phyloP scores from a whole-genome alignment of 768 basidiomycete species.

The Crassisporium funariophilum region DNA sequence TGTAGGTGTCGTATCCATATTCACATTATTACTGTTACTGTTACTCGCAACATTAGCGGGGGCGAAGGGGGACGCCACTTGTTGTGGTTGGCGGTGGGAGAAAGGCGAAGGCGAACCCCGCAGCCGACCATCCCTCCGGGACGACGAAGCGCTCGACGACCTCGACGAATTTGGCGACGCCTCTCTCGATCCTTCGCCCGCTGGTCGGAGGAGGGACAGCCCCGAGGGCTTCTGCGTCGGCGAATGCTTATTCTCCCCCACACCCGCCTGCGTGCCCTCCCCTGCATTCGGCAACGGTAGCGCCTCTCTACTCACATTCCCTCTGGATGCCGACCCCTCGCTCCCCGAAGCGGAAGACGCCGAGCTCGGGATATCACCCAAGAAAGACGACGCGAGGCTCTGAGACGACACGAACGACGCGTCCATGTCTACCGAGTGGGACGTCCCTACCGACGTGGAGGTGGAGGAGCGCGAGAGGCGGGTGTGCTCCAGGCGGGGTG shows the following conservation, averaged over 20 bases:
- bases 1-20: slow-evolving; percentile 27
- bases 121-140: neutral
- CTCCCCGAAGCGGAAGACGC: slow-evolving; percentile 10
- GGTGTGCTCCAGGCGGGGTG: no score
- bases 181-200: slow-evolving; percentile 5
- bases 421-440: no score
- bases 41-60: neutral
- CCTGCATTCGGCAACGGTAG: no score
- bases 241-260: no score
- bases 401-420: slow-evolving; percentile 7
- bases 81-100: neutral
- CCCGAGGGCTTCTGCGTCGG: slow-evolving; percentile 35
- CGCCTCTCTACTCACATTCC: no score
- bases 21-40: no score
- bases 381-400: slow-evolving; percentile 21
- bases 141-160: slow-evolving; percentile 25
- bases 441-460: no score
- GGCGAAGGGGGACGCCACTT: neutral
- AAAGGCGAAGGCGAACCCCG: no score
- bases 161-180: slow-evolving; percentile 18
- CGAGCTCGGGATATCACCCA: slow-evolving; percentile 17
- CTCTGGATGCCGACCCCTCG: slow-evolving; percentile 16
- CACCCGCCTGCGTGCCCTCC: no score
- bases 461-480: no score
- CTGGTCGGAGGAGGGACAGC: slow-evolving; percentile 35